A percentile compares a stretch with the other conserved stretches of the same genome.
phyloP scores from a whole-genome alignment of 345 rosid genomes.

The Dipteronia sinensis region DNA sequence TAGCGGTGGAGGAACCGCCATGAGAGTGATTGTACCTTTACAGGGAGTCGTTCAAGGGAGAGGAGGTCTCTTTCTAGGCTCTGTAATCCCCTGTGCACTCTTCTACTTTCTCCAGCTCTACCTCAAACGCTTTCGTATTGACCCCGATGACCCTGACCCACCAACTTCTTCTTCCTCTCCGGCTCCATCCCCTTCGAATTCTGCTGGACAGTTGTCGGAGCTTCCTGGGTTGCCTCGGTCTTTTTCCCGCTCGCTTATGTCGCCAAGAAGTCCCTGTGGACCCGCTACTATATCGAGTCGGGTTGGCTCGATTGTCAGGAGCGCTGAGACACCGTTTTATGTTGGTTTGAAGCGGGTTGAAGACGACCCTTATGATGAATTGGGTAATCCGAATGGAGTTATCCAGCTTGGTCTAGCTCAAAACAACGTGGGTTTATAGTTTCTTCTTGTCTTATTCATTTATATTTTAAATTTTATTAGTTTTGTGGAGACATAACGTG shows the following conservation, averaged over 20 bases:
- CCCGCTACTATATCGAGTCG: conserved; percentile 64
- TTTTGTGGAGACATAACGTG: background rate
- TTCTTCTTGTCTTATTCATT: background rate
- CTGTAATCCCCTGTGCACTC: conserved; percentile 91
- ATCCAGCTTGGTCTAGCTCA: conserved; percentile 76
- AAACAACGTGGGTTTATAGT: conserved; percentile 48
- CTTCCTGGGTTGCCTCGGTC: conserved; percentile 56
- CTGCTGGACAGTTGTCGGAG: conserved; percentile 58
- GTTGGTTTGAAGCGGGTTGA: conserved; percentile 54
- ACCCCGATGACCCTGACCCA: conserved; percentile 39
- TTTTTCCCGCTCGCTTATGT: conserved; percentile 58
- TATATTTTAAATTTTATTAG: too few species aligned
- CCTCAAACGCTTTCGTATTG: conserved; percentile 59
- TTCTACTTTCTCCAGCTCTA: conserved; percentile 91
- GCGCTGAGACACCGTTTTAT: conserved; percentile 52
- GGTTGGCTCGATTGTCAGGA: conserved; percentile 47
- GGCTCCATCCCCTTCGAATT: conserved; percentile 46
- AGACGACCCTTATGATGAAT: conserved; percentile 74
- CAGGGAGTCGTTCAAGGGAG: conserved; percentile 95
- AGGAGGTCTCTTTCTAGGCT: conserved; percentile 87
- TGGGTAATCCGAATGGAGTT: conserved; percentile 67
- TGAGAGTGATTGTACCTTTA: conserved; percentile 91
- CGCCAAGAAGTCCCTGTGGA: conserved; percentile 69
- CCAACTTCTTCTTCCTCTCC: conserved; percentile 25
- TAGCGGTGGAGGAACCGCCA: conserved; percentile 65